Evolutionary conservation across 2,329 filamentous ascomycete genomes (phyloP).

Genomic region (Exutisphaerella laricina): DNA sequence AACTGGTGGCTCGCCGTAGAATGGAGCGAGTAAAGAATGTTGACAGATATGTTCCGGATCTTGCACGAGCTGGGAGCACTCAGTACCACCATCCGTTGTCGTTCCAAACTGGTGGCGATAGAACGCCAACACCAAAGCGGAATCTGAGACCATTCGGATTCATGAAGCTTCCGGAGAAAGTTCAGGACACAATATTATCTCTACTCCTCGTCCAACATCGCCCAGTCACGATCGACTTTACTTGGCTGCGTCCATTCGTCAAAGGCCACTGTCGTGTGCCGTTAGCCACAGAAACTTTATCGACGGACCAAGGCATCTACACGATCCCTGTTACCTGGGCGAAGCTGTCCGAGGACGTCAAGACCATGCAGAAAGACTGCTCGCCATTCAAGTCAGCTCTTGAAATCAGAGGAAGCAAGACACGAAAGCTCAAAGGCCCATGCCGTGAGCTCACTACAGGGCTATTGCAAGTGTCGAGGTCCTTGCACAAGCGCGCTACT

Average conservation of each 20-base stretch:
- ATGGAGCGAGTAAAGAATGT: conserved; percentile 13
- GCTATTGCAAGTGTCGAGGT: conserved; percentile 12
- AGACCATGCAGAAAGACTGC: conserved; percentile 17
- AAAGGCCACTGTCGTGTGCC: conserved; percentile 18
- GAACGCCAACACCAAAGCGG: background rate
- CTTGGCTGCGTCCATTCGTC: conserved; percentile 20
- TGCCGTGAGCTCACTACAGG: conserved; percentile 15
- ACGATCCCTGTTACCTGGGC: conserved; percentile 10
- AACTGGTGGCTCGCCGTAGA: conserved; percentile 14
- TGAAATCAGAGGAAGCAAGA: conserved; percentile 17
- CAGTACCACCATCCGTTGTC: too few species aligned
- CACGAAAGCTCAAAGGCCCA: conserved; percentile 10
- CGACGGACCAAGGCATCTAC: conserved; percentile 5
- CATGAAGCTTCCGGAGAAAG: conserved; percentile 11
- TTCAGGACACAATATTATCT: conserved; percentile 15
- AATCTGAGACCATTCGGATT: conserved; percentile 12
- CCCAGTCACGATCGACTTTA: conserved; percentile 18
- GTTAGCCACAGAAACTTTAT: conserved; percentile 5
- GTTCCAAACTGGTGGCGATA: too few species aligned
- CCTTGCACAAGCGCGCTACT: conserved; percentile 12
- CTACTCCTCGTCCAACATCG: conserved; percentile 12
- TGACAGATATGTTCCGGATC: conserved; percentile 20
- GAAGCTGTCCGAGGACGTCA: conserved; percentile 9
- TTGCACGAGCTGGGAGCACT: too few species aligned
- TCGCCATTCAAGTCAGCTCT: conserved; percentile 14